These are phyloP conservation scores for Paraglomus brasilianum DNA, from an alignment of 192 early-diverging fungal genomes.

Conservation along the genomic window DNA sequence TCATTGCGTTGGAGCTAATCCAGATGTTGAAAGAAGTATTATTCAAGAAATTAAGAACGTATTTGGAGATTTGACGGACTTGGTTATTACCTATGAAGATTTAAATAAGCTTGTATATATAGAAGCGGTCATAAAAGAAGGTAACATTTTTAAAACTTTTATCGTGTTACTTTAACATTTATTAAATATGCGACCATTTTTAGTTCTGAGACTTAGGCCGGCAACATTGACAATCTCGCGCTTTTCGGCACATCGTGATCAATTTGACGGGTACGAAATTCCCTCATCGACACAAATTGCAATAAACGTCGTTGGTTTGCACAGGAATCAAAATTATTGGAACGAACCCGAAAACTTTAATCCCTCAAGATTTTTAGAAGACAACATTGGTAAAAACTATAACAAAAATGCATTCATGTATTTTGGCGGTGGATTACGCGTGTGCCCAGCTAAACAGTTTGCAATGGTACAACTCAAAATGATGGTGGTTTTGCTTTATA, in stretches of 20 bases:
- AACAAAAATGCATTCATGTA: slow-evolving; percentile 3
- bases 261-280: slow-evolving; percentile 12
- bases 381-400: not conserved
- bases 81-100: slow-evolving; percentile 20
- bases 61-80: slow-evolving; percentile 1
- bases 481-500: slow-evolving; percentile 7
- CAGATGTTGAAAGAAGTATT: not conserved
- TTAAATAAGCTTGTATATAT: slow-evolving; percentile 23
- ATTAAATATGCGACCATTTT: not conserved
- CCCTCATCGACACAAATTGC: slow-evolving; percentile 13
- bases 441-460: slow-evolving; percentile 23
- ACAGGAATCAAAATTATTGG: slow-evolving; percentile 20
- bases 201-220: slow-evolving; percentile 17
- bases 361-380: slow-evolving; percentile 23
- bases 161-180: not conserved
- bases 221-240: slow-evolving; percentile 6
- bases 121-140: slow-evolving; percentile 22
- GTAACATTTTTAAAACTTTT: not conserved
- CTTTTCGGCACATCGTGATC: not conserved
- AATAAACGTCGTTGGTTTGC: slow-evolving; percentile 4
- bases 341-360: slow-evolving; percentile 14
- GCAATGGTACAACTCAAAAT: slow-evolving; percentile 26
- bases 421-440: slow-evolving; percentile 22
- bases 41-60: slow-evolving; percentile 2
- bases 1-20: slow-evolving; percentile 9